These are phyloP conservation scores for Diaporthe nobilis DNA, from an alignment of 2,329 filamentous ascomycete species.

Conservation along the genomic window DNA sequence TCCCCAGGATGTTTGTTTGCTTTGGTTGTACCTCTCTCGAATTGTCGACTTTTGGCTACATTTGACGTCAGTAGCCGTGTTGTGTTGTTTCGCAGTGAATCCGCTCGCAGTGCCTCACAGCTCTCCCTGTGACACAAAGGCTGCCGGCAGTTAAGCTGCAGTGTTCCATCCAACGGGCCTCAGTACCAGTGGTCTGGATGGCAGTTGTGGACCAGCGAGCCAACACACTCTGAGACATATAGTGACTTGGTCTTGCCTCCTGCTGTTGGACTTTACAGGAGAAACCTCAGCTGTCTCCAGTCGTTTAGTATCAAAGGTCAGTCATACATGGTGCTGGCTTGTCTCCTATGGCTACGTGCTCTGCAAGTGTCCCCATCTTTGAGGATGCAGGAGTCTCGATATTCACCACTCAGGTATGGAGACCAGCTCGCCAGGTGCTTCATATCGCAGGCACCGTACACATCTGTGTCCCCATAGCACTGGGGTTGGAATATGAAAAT, in stretches of 20 bases:
- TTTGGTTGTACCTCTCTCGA: conserved; percentile 17
- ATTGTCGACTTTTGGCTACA: conserved; percentile 16
- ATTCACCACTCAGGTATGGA: background rate
- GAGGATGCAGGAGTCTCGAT: background rate
- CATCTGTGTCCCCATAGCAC: background rate
- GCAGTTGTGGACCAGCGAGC: background rate
- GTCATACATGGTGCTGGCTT: background rate
- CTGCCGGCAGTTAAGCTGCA: conserved; percentile 41
- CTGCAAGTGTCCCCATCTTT: background rate
- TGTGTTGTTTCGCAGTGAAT: conserved; percentile 40
- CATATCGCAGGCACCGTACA: background rate
- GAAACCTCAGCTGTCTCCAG: background rate
- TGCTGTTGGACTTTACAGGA: background rate
- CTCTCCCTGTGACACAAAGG: conserved; percentile 36
- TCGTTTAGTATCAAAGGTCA: background rate
- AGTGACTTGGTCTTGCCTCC: background rate
- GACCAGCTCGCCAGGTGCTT: background rate
- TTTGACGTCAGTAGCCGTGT: conserved; percentile 38
- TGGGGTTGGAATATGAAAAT: background rate
- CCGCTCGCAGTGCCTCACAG: conserved; percentile 33
- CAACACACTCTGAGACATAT: conserved; percentile 33
- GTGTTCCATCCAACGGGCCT: conserved; percentile 24
- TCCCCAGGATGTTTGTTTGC: conserved; percentile 34
- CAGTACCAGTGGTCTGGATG: conserved; percentile 32
- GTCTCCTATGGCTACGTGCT: background rate